Percentiles rank a stretch among this genome's conserved stretches.
phyloP scores from a whole-genome alignment of 495 filamentous ascomycete genomes.

The Antarctomyces pellizariae region DNA sequence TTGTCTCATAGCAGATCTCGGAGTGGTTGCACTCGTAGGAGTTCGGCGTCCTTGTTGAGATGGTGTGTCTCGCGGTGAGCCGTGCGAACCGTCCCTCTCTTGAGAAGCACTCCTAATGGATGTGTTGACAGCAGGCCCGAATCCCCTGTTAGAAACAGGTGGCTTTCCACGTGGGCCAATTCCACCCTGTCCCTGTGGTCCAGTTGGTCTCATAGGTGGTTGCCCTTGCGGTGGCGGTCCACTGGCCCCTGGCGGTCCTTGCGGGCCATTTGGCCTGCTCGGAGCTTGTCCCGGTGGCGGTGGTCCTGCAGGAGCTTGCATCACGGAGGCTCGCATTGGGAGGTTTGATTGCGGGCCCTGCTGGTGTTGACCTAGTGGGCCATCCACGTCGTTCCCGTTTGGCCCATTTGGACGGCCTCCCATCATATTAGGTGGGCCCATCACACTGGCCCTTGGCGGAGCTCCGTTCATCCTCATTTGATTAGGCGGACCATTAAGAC shows the following conservation, averaged over 20 bases:
- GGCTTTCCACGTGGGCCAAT: slow-evolving; percentile 8
- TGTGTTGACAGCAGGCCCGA: slow-evolving; percentile 28
- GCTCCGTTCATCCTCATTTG: slow-evolving; percentile 25
- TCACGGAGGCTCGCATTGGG: slow-evolving; percentile 44
- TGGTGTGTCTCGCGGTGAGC: slow-evolving; percentile 6
- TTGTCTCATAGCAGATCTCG: no score
- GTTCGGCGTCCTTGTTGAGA: slow-evolving; percentile 45
- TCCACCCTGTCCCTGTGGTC: slow-evolving; percentile 5
- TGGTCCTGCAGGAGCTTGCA: slow-evolving; percentile 54
- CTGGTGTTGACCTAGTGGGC: slow-evolving; percentile 5
- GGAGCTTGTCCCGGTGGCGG: slow-evolving; percentile 75
- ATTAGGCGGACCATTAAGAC: slow-evolving; percentile 33
- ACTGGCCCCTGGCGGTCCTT: slow-evolving; percentile 2
- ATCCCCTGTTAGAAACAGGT: slow-evolving; percentile 16
- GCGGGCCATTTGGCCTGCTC: slow-evolving; percentile 27
- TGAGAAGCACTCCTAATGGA: slow-evolving; percentile 6
- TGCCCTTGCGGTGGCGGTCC: slow-evolving; percentile 64
- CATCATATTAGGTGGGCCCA: slow-evolving; percentile 14
- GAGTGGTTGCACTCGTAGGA: no score
- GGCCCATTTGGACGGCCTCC: slow-evolving; percentile 8
- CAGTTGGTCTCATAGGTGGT: slow-evolving; percentile 43
- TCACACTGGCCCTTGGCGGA: slow-evolving; percentile 29
- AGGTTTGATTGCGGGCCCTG: slow-evolving; percentile 30
- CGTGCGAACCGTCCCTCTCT: slow-evolving; percentile 9
- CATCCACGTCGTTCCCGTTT: no score